Evolutionary conservation across 1,284 basidiomycete species (phyloP).

Genomic region (Ustilago crameri): DNA sequence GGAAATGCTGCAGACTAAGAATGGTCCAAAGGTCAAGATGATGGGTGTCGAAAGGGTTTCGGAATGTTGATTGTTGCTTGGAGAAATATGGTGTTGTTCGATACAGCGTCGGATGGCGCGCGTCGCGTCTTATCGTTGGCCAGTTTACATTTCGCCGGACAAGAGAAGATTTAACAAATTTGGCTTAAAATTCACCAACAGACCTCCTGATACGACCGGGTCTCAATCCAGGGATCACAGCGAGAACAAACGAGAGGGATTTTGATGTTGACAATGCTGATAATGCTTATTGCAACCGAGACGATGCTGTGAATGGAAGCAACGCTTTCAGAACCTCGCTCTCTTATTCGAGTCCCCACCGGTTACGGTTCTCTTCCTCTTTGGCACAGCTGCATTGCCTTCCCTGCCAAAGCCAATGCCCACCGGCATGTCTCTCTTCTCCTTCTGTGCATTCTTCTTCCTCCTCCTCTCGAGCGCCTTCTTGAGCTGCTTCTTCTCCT

Average conservation of each 20-base stretch:
- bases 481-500: slow-evolving; percentile 75
- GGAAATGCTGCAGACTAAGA: not conserved
- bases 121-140: slow-evolving; percentile 2
- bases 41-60: too few species aligned
- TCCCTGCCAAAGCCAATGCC: slow-evolving; percentile 35
- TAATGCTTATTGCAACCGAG: not conserved
- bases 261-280: not conserved
- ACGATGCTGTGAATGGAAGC: not conserved
- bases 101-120: slow-evolving; percentile 14
- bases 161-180: not conserved
- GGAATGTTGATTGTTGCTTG: not conserved
- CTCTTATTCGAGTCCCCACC: slow-evolving; percentile 13
- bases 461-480: slow-evolving; percentile 84
- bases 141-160: not conserved
- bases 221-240: too few species aligned
- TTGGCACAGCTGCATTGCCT: slow-evolving; percentile 23
- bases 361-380: slow-evolving; percentile 27
- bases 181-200: too few species aligned
- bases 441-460: slow-evolving; percentile 86
- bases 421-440: slow-evolving; percentile 75
- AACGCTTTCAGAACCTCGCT: slow-evolving; percentile 8
- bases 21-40: too few species aligned
- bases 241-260: too few species aligned
- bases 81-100: slow-evolving; percentile 23
- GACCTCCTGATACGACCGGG: too few species aligned